phyloP scores from a whole-genome alignment of 176 grass and related monocot genomes.

The Triticum aestivum region IWGSC_CS_RefSeq_v2.1 NC_057803.1:69261090-69261589 shows the following conservation, averaged over 20 bases:
- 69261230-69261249: constrained; percentile 40
- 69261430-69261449: no score
- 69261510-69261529: no score
- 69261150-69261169: not conserved
- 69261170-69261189: not conserved
- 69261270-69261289: not conserved
- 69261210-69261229: not conserved
- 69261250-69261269: constrained; percentile 6
- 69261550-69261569: no score
- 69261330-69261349: not conserved
- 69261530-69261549: no score
- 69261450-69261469: no score
- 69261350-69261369: not conserved
- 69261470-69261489: no score
- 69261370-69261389: no score
- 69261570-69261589: no score
- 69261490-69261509: no score
- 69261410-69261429: no score
- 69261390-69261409: no score
- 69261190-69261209: constrained; percentile 3
- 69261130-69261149: not conserved
- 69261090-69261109: constrained; percentile 40
- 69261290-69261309: not conserved
- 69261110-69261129: constrained; percentile 14
- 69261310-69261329: constrained; percentile 7